Base-by-base conservation (phyloP, 2,329 filamentous ascomycete genomes). In the Knufia fluminis region DNA sequence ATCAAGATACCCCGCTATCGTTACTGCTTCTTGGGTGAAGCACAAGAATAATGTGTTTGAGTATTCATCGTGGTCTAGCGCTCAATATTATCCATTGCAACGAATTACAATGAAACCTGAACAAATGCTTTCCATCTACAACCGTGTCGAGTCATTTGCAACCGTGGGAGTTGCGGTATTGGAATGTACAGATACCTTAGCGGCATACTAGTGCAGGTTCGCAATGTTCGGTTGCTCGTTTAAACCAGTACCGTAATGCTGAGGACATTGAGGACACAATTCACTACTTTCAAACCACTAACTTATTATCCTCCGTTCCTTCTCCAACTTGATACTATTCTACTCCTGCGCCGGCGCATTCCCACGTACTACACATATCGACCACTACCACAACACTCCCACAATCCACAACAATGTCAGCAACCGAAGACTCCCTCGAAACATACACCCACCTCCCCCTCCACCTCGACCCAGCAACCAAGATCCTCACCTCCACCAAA, bases 371-470 rank as follows among this genome's bases (percentile, higher is more conserved):
- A 9, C 9, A 8, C 22, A 8, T 42, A 42, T 42, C 20, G 4
- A 19, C 35, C 17, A n/a, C 9, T 7, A 19, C 8, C 14, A 44
- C 41, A 31, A 31, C 22, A 28, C 4, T 44, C 9, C 8, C 3
- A 24, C 7, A 17, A 35, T 14, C 32, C n/a, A 3, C 17, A 33
- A 50, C 36, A 28, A 59, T 59, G 57, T 53, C 56, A 40, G 47
- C 57, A 26, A 56, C 49, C 19, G 57, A 59, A 32, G 56, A 58
- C 49, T 48, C 54, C 28, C 56, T 59, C 50, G 57, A 60, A 40
- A 60, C 56, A 59, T 97, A 91, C 76, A 86, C 82, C 59, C 80
- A 88, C 60, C 82, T 94, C 63, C 86, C 88, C 32, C 74, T 98
- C 47, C 73, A 79, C 54, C 78, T 97, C 67, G 85, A 96, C 72